Evolutionary conservation across 176 grass and related monocot genomes (phyloP), one percentile per base, ranked within the genome.

Genomic region (Musa schizocarpa): DNA sequence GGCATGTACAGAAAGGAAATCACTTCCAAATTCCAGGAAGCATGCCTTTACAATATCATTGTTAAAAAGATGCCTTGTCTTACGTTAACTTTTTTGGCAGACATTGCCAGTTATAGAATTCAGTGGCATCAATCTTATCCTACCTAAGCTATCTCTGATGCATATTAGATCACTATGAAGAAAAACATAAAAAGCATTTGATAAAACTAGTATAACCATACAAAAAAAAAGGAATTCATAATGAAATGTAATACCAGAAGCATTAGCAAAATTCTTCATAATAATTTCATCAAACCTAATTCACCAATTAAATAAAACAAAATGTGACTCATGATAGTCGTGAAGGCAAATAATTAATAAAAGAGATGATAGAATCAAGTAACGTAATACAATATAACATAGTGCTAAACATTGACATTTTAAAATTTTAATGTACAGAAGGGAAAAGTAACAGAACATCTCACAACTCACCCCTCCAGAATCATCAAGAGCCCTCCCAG

Each of bases 381-480:
- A 25, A 16, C 13, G 16, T 8, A 67, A 23, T 1, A 11, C 23
- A 3, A 67, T 13, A 4, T 14, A 13, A 34, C 34, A 43, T 43
- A 5, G 5, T 43, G 34, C 68, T 50, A 70, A 21, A 52, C 68
- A 50, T 16, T 3, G 2, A 51, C 43, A 70, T 52, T n/a, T 70
- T 50, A 50, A 4, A 43, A 6, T 43, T 43, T 43, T 43, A 43
- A 14, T 51, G 19, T 9, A 19, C 1, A 50, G 12, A 26, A 21
- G 13, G 19, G 3, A 51, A 70, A 70, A 8, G n/a, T 11, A 70
- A 8, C 14, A 70, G 19, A 50, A 4, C 0, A 50, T 51, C 68
- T 9, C 43, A 21, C 1, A 80, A 75, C 82, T 50, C 82, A 96
- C 93, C 83, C 22, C 77, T 53, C 26, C 74, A 65, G 81, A 76